Conservation (phyloP, 768 basidiomycete species). For the Macrolepiota fuliginosa region DNA sequence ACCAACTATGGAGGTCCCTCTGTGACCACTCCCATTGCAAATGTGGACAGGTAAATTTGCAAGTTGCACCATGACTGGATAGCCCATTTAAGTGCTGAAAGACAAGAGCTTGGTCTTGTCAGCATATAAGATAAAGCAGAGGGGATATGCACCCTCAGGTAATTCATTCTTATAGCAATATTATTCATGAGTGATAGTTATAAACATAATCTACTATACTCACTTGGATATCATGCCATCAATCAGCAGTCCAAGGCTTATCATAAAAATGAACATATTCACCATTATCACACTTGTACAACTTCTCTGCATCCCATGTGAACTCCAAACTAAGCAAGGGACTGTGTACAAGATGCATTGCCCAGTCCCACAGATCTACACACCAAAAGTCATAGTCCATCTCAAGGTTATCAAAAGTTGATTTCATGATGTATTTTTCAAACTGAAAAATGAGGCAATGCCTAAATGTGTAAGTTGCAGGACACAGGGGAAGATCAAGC, state of each 20-base stretch:
- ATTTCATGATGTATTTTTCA: no score
- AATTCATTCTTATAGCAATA: no score
- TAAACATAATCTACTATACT: no score
- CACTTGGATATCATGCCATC: conserved; percentile 15
- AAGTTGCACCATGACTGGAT: conserved; percentile 31
- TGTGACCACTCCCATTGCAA: conserved; percentile 26
- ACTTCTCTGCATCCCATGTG: neutral
- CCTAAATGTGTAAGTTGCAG: no score
- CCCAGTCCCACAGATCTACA: neutral
- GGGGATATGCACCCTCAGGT: conserved; percentile 20
- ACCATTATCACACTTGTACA: neutral
- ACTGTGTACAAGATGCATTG: neutral
- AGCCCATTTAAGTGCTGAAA: conserved; percentile 31
- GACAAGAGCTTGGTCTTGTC: conserved; percentile 36
- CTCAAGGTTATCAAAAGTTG: no score
- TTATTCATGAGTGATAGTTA: no score
- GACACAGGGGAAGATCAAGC: no score
- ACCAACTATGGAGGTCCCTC: conserved; percentile 34
- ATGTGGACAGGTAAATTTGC: conserved; percentile 30
- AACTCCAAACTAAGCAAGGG: neutral
- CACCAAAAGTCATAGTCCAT: no score
- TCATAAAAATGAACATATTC: conserved; percentile 9
- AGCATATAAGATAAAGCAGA: conserved; percentile 33
- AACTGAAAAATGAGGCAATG: no score
- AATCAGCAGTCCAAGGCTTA: conserved; percentile 17